phyloP scores from a whole-genome alignment of 2,329 filamentous ascomycete genomes.

The Fusarium coffeatum region DNA sequence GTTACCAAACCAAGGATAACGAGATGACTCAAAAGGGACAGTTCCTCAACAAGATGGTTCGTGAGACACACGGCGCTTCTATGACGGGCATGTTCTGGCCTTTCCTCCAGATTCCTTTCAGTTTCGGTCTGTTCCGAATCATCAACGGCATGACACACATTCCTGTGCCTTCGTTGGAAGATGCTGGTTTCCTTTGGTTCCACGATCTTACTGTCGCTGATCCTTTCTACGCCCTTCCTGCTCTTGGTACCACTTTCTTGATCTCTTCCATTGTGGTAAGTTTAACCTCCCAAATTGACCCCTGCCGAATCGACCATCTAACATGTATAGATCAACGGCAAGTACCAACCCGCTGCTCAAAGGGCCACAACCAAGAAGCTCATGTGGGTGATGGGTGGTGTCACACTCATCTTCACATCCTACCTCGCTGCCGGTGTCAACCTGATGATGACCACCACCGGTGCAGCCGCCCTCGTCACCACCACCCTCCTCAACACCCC shows the following conservation, averaged over 20 bases:
- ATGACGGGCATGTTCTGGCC: slow-evolving; percentile 53
- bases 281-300: neutral
- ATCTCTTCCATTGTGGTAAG: slow-evolving; percentile 66
- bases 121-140: slow-evolving; percentile 83
- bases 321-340: slow-evolving; percentile 51
- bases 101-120: slow-evolving; percentile 70
- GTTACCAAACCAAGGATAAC: slow-evolving; percentile 57
- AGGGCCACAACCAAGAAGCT: slow-evolving; percentile 56
- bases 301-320: slow-evolving; percentile 16
- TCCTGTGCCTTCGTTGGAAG: slow-evolving; percentile 82
- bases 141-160: slow-evolving; percentile 78
- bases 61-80: slow-evolving; percentile 52
- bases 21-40: slow-evolving; percentile 53
- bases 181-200: slow-evolving; percentile 81
- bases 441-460: slow-evolving; percentile 59
- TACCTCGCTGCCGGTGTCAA: slow-evolving; percentile 63
- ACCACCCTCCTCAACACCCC: slow-evolving; percentile 53
- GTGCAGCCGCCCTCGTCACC: slow-evolving; percentile 53
- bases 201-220: slow-evolving; percentile 79
- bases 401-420: slow-evolving; percentile 58
- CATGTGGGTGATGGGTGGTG: slow-evolving; percentile 56
- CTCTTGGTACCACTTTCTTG: slow-evolving; percentile 67
- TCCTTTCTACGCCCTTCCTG: slow-evolving; percentile 80
- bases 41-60: slow-evolving; percentile 52
- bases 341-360: slow-evolving; percentile 50